These are phyloP conservation scores for Coriaria nepalensis DNA, from an alignment of 306 rosid species.

Conservation along the genomic window DNA sequence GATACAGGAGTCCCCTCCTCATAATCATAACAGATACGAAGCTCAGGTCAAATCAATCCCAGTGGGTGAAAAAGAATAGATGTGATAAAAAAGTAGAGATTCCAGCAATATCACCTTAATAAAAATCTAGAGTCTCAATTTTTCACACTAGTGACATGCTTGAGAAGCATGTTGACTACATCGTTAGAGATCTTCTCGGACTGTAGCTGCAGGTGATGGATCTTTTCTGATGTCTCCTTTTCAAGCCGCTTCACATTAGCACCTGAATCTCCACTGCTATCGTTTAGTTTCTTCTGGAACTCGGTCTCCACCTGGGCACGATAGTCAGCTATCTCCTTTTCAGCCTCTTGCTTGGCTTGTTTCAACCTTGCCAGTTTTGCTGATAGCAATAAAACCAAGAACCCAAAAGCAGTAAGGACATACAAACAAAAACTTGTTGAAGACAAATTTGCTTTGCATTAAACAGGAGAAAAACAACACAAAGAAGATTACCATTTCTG, in stretches of 20 bases:
- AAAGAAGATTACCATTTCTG: slow-evolving; percentile 42
- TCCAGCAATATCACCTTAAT: slow-evolving; percentile 12
- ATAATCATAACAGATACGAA: slow-evolving; percentile 4
- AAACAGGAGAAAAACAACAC: not conserved
- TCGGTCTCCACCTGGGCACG: slow-evolving; percentile 68
- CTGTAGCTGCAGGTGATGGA: slow-evolving; percentile 43
- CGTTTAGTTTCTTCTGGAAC: slow-evolving; percentile 69
- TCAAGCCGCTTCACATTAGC: slow-evolving; percentile 95
- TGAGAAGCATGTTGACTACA: slow-evolving; percentile 70
- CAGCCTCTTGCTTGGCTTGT: slow-evolving; percentile 96
- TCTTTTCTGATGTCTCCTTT: slow-evolving; percentile 57
- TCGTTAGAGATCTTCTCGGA: slow-evolving; percentile 55
- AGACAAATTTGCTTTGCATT: not conserved
- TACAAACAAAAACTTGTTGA: not conserved
- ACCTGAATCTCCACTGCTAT: slow-evolving; percentile 94
- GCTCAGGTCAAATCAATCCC: slow-evolving; percentile 3
- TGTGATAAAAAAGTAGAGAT: slow-evolving; percentile 17
- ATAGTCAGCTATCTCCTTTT: slow-evolving; percentile 60
- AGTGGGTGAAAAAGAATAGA: slow-evolving; percentile 10
- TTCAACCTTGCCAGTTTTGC: slow-evolving; percentile 85
- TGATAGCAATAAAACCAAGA: slow-evolving; percentile 16
- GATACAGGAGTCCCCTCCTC: not conserved
- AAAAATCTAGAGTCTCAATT: slow-evolving; percentile 27
- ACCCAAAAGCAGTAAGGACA: not conserved
- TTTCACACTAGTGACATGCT: slow-evolving; percentile 62